These are phyloP conservation scores for Paraphaeosphaeria minitans DNA, from an alignment of 2,329 filamentous ascomycete genomes.

Conservation along the genomic window DNA sequence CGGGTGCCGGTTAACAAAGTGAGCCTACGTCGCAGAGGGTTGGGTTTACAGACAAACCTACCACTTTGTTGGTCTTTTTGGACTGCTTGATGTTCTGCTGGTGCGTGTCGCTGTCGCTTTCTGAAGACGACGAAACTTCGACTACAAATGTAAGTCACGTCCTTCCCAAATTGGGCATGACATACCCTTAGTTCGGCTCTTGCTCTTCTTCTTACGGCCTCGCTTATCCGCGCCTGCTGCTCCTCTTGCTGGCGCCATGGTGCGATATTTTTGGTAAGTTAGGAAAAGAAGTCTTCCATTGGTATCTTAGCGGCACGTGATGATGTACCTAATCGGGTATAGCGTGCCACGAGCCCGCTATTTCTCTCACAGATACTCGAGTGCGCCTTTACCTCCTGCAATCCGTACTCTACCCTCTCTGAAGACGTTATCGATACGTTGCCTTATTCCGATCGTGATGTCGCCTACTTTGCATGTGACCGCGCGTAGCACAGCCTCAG, in stretches of 20 bases:
- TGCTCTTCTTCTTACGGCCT: constrained; percentile 37
- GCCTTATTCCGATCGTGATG: no score
- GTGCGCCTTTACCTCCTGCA: no score
- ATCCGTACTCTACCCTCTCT: no score
- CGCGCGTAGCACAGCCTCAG: no score
- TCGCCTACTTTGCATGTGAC: no score
- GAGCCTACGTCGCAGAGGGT: background rate
- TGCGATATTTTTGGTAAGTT: constrained; percentile 18
- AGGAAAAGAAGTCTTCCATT: constrained; percentile 26
- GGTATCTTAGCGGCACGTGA: constrained; percentile 39
- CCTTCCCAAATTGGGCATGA: background rate
- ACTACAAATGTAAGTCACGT: constrained; percentile 18
- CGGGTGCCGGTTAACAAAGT: background rate
- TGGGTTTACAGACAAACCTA: background rate
- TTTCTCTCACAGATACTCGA: no score
- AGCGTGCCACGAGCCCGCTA: background rate
- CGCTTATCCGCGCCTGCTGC: constrained; percentile 27
- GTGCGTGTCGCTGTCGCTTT: constrained; percentile 31
- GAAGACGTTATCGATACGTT: no score
- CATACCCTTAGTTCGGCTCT: constrained; percentile 37
- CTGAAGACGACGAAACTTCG: constrained; percentile 39
- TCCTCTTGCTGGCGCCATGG: constrained; percentile 30
- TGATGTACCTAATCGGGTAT: constrained; percentile 7
- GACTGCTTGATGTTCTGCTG: constrained; percentile 29
- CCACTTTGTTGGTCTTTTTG: background rate